These are phyloP conservation scores for Fomes fomentarius DNA, from an alignment of 1,284 basidiomycete species.

Conservation along the genomic window DNA sequence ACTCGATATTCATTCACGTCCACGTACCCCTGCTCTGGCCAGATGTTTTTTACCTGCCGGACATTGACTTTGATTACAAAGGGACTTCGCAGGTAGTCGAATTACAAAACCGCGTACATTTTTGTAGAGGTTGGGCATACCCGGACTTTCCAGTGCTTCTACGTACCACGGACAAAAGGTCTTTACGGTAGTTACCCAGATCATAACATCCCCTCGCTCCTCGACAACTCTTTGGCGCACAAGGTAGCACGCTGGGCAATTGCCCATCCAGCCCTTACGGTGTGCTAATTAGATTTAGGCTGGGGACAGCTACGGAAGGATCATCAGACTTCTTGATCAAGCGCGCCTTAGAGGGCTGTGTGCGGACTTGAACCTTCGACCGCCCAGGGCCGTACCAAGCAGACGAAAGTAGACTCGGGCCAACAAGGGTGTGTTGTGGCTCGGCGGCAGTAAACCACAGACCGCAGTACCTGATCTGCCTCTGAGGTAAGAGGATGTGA, in stretches of 20 bases:
- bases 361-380: no score
- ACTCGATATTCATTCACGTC: not conserved
- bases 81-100: slow-evolving; percentile 11
- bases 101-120: not conserved
- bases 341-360: no score
- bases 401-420: not conserved
- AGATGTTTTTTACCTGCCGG: not conserved
- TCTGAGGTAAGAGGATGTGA: not conserved
- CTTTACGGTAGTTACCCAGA: not conserved
- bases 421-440: not conserved
- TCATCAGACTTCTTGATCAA: no score
- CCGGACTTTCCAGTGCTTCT: not conserved
- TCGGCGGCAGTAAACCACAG: not conserved
- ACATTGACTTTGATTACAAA: not conserved
- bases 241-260: no score
- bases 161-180: not conserved
- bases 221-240: not conserved
- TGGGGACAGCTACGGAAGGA: no score
- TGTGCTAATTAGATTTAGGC: no score
- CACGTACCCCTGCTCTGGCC: not conserved
- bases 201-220: not conserved
- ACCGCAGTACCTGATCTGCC: slow-evolving; percentile 3
- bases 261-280: no score
- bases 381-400: no score
- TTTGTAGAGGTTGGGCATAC: not conserved